Percentiles rank a stretch among this genome's conserved stretches.
phyloP scores from a whole-genome alignment of 2,329 filamentous ascomycete species.

The Alternaria panax region DNA sequence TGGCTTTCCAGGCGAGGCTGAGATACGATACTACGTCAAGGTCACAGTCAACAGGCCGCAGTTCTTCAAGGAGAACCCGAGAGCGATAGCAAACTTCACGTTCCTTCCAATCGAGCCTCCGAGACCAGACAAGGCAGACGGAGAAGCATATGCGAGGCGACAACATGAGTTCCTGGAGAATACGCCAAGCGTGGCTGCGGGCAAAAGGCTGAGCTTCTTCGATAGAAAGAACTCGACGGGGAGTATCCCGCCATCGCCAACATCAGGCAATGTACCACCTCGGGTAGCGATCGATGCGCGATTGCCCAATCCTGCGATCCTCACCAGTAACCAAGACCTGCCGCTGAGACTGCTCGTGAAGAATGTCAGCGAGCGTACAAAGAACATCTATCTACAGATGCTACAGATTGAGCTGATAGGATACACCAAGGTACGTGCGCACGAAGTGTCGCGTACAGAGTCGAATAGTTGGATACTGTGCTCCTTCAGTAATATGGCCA shows the following conservation, averaged over 20 bases:
- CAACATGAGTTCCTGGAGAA: constrained; percentile 64
- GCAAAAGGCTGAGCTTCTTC: constrained; percentile 69
- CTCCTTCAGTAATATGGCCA: constrained; percentile 73
- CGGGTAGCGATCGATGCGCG: constrained; percentile 81
- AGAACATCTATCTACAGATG: constrained; percentile 76
- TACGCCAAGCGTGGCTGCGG: constrained; percentile 39
- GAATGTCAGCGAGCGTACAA: constrained; percentile 73
- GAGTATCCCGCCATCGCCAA: constrained; percentile 28
- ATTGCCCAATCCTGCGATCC: constrained; percentile 82
- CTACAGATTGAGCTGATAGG: constrained; percentile 84
- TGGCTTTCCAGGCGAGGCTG: constrained; percentile 85
- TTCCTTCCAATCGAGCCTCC: constrained; percentile 94
- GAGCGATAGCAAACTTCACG: constrained; percentile 68
- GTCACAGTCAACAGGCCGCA: constrained; percentile 90
- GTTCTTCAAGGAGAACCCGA: constrained; percentile 88
- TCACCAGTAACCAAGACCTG: constrained; percentile 87
- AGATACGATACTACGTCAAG: constrained; percentile 94
- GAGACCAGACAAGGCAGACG: constrained; percentile 68
- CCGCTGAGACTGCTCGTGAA: constrained; percentile 82
- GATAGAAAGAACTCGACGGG: constrained; percentile 47
- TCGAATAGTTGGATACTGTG: constrained; percentile 77
- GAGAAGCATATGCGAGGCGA: constrained; percentile 85
- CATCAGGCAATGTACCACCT: constrained; percentile 40
- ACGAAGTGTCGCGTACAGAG: constrained; percentile 75
- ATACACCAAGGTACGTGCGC: constrained; percentile 79